phyloP scores from a whole-genome alignment of 1,284 basidiomycete species.

The Cryptococcus sp. region DNA sequence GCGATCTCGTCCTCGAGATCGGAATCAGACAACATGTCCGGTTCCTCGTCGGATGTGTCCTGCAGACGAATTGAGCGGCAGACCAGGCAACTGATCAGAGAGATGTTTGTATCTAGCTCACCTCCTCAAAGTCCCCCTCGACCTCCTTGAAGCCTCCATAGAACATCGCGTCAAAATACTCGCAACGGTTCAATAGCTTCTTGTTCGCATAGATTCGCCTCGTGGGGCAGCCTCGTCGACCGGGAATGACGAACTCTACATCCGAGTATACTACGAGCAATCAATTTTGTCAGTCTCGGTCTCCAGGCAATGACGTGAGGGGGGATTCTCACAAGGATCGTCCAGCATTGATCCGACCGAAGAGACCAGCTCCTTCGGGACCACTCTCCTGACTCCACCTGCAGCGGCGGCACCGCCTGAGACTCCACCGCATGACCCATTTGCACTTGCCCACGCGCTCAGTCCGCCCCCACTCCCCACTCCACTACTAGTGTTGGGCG shows the following conservation, averaged over 20 bases:
- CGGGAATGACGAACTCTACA: constrained; percentile 71
- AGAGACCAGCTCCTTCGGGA: constrained; percentile 50
- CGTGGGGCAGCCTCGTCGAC: constrained; percentile 1
- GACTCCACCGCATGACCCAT: constrained; percentile 44
- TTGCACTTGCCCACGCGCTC: constrained; percentile 42
- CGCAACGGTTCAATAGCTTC: constrained; percentile 66
- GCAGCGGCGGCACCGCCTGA: constrained; percentile 44
- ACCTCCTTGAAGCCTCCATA: constrained; percentile 47
- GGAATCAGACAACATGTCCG: constrained; percentile 46
- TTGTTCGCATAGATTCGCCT: constrained; percentile 60
- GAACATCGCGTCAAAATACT: constrained; percentile 66
- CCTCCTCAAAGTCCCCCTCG: constrained; percentile 33
- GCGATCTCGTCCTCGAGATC: constrained; percentile 49
- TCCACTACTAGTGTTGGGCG: constrained; percentile 6
- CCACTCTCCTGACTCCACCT: constrained; percentile 43
- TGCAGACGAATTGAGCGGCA: constrained; percentile 4
- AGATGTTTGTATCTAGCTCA: constrained; percentile 7
- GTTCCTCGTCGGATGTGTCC: constrained; percentile 35
- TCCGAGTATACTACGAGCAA: constrained; percentile 66
- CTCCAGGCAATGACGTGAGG: neutral
- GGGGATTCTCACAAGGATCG: constrained; percentile 57
- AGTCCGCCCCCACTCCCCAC: constrained; percentile 41
- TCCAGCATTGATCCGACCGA: constrained; percentile 73
- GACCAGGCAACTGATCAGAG: neutral
- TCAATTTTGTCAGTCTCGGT: neutral